phyloP scores from a whole-genome alignment of 2,329 filamentous ascomycete genomes.

The Paracamarosporium sp. region DNA sequence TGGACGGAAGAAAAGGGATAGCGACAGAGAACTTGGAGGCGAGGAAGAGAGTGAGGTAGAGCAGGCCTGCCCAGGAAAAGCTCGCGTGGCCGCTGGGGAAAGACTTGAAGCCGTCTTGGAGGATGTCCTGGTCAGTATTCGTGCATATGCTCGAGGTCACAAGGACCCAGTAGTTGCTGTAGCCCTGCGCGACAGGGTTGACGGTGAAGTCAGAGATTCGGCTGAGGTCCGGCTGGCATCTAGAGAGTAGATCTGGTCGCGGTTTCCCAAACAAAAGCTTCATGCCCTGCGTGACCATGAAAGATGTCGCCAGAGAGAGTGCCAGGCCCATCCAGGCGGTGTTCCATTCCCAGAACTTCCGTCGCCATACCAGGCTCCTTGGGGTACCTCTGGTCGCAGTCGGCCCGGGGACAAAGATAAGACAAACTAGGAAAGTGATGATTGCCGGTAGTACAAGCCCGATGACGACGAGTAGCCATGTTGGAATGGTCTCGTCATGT shows the following conservation, averaged over 20 bases:
- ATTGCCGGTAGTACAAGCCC: constrained; percentile 69
- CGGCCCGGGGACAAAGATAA: constrained; percentile 75
- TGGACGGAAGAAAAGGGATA: constrained; percentile 70
- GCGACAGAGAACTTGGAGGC: constrained; percentile 81
- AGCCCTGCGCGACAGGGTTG: constrained; percentile 62
- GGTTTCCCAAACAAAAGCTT: constrained; percentile 76
- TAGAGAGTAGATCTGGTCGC: constrained; percentile 68
- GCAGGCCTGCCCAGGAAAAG: constrained; percentile 77
- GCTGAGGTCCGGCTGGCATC: constrained; percentile 77
- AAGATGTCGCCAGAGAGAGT: constrained; percentile 73
- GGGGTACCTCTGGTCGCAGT: constrained; percentile 70
- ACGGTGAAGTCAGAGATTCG: constrained; percentile 63
- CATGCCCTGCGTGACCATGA: constrained; percentile 83
- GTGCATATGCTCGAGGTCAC: constrained; percentile 80
- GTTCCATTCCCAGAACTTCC: constrained; percentile 92
- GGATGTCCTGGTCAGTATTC: constrained; percentile 64
- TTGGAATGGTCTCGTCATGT: constrained; percentile 74
- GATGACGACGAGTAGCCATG: constrained; percentile 69
- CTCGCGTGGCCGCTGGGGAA: constrained; percentile 82
- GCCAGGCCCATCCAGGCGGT: constrained; percentile 83
- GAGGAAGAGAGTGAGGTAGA: constrained; percentile 87
- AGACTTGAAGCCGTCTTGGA: constrained; percentile 83
- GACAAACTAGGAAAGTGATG: constrained; percentile 71
- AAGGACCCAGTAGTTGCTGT: constrained; percentile 67
- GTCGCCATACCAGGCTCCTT: constrained; percentile 71